Evolutionary conservation across 768 basidiomycete genomes (phyloP), one percentile per base, ranked within the genome.

Genomic region (Boletus rex-veris): DNA sequence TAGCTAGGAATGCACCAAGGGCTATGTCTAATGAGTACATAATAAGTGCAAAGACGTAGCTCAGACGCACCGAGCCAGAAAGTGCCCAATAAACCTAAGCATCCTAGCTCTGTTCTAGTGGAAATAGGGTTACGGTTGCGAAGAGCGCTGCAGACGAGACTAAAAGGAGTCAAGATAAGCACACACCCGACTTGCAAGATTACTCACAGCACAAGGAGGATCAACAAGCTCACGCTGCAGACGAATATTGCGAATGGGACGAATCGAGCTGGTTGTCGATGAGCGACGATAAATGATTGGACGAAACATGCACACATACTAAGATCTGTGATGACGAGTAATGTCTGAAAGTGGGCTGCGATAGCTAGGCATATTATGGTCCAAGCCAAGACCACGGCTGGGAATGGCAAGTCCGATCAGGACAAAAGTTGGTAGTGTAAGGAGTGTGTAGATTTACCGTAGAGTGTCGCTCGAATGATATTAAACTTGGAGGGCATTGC

Each of bases 191-290:
- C 35, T 31, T 15, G 16, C 5, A 18, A 14, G 11, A 45, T 37
- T 30, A 77, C 85, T 64, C 59, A 89, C 88, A 92, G 78, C 51
- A 81, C 71, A 39, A 82, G 59, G 47, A 90, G 78, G 61, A 90
- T 80, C 58, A 88, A 69, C 66, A 91, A 65, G 64, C 86, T 89
- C 36, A 80, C 81, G 39, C 78, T 77, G 64, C 84, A 88, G 41
- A 90, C 88, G 61, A 92, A 92, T 65, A 92, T 80, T 49, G 90
- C 85, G 65, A 90, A 88, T 16, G 90, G 90, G 37, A 92, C 84
- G 66, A 92, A 92, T 74, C 85, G 89, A 73, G 90, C 90, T 92
- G 62, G 8, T 30, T 42, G 19, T 42, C 51, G 36, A 46, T 48
- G 31, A 61, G 19, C 6, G 41, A 55, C n/a, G 53, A 44, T 8